Conservation (phyloP, 768 basidiomycete species). For the Macrocybe gigantea region DNA sequence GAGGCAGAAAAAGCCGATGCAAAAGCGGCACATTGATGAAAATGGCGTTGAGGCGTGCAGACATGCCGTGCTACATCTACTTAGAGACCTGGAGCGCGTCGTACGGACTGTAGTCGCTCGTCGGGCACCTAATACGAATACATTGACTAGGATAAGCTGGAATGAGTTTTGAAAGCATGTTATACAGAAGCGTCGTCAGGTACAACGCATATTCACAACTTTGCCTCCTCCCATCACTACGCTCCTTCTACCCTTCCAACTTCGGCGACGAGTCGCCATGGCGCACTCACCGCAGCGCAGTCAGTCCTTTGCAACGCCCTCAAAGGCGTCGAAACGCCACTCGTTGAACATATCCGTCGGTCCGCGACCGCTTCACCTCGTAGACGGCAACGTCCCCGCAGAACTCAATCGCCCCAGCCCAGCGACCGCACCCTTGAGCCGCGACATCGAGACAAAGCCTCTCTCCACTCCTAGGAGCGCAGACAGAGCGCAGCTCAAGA, state of each 20-base stretch:
- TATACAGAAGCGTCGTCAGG: background rate
- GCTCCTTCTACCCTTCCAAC: background rate
- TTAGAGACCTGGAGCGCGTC: background rate
- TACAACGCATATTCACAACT: conserved; percentile 1
- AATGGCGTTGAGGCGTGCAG: background rate
- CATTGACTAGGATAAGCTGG: background rate
- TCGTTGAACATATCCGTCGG: conserved; percentile 24
- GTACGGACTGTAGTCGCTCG: background rate
- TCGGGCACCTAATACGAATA: background rate
- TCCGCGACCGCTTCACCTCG: conserved; percentile 44
- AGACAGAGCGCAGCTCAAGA: conserved; percentile 13
- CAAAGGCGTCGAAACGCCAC: conserved; percentile 19
- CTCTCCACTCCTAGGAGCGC: conserved; percentile 17
- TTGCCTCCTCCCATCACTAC: background rate
- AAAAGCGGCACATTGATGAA: conserved; percentile 17
- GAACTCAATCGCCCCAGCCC: conserved; percentile 5
- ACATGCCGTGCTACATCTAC: conserved; percentile 1
- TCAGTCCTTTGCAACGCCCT: background rate
- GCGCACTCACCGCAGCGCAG: background rate
- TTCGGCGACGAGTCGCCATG: background rate
- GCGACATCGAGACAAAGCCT: conserved; percentile 11
- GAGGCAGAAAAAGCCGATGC: conserved; percentile 75
- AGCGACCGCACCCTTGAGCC: conserved; percentile 11
- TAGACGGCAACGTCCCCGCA: conserved; percentile 24
- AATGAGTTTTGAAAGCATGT: background rate